Conservation (phyloP, 768 basidiomycete genomes). For the Xerocomellus amylosporus region DNA sequence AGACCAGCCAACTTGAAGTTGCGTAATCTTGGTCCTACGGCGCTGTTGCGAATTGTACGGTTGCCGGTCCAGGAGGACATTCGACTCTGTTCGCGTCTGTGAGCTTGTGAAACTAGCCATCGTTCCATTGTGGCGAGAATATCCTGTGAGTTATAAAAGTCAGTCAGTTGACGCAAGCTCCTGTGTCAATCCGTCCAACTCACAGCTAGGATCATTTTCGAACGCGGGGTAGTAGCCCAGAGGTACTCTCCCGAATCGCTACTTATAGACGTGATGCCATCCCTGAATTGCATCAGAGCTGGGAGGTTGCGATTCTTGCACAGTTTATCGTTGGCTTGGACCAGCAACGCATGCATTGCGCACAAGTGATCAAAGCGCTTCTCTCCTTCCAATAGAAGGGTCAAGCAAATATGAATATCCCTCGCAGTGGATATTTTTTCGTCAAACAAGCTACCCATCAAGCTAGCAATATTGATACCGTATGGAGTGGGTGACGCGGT, state of each 20-base stretch:
- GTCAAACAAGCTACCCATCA: conserved; percentile 34
- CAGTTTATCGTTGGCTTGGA: conserved; percentile 32
- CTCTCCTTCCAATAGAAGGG: conserved; percentile 19
- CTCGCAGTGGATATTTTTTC: conserved; percentile 20
- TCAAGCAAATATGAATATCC: conserved; percentile 33
- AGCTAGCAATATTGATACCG: conserved; percentile 30
- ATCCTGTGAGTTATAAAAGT: conserved; percentile 19
- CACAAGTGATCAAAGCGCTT: conserved; percentile 28
- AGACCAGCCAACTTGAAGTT: background rate
- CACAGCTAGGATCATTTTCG: conserved; percentile 20
- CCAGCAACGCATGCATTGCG: conserved; percentile 36
- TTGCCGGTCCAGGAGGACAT: background rate
- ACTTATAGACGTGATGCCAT: conserved; percentile 10
- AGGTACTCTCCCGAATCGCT: conserved; percentile 16
- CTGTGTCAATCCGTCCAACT: background rate
- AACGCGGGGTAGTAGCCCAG: conserved; percentile 19
- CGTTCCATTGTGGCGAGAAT: conserved; percentile 27
- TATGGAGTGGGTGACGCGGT: conserved; percentile 11
- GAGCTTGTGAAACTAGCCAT: conserved; percentile 22
- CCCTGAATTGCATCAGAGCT: conserved; percentile 20
- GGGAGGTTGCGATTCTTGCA: conserved; percentile 26
- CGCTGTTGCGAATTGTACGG: conserved; percentile 11
- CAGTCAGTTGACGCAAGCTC: background rate
- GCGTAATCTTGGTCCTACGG: conserved; percentile 29
- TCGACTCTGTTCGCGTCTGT: conserved; percentile 16